Conservation (phyloP, 140 eudicot species). For the Erigeron philadelphicus region DNA sequence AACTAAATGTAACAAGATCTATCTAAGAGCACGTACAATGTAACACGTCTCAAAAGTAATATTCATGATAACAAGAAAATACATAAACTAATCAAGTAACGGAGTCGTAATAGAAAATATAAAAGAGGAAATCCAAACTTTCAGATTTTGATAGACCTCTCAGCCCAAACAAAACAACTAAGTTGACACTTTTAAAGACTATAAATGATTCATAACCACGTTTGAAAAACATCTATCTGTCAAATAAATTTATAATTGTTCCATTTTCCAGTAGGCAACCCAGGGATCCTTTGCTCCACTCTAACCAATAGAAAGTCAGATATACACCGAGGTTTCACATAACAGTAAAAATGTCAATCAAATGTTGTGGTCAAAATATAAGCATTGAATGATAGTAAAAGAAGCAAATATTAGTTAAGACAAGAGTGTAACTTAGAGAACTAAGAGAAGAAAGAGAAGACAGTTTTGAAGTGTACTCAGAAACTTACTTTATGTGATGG, state of each 20-base stretch:
- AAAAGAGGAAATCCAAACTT: slow-evolving; percentile 4
- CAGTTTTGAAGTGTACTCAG: slow-evolving; percentile 9
- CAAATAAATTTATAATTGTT: slow-evolving; percentile 17
- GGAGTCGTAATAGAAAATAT: slow-evolving; percentile 1
- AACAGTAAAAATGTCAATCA: slow-evolving; percentile 17
- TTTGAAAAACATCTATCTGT: slow-evolving; percentile 16
- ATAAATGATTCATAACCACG: slow-evolving; percentile 20
- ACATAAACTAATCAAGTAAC: not conserved
- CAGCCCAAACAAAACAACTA: slow-evolving; percentile 1
- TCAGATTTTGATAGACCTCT: slow-evolving; percentile 17
- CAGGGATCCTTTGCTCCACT: slow-evolving; percentile 25
- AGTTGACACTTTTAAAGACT: slow-evolving; percentile 12
- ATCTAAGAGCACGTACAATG: not conserved
- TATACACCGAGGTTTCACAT: slow-evolving; percentile 23
- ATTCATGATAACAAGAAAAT: not conserved
- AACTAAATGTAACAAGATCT: too few species aligned
- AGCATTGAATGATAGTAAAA: slow-evolving; percentile 7
- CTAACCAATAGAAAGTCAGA: slow-evolving; percentile 21
- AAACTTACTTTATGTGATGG: slow-evolving; percentile 74
- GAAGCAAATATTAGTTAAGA: slow-evolving; percentile 9
- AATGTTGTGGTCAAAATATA: slow-evolving; percentile 16
- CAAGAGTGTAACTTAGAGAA: slow-evolving; percentile 14
- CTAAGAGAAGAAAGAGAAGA: not conserved
- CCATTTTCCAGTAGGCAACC: slow-evolving; percentile 26
- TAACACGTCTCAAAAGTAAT: not conserved